Conservation (phyloP, 371 early-diverging fungal genomes). For the Coemansia sp. region DNA sequence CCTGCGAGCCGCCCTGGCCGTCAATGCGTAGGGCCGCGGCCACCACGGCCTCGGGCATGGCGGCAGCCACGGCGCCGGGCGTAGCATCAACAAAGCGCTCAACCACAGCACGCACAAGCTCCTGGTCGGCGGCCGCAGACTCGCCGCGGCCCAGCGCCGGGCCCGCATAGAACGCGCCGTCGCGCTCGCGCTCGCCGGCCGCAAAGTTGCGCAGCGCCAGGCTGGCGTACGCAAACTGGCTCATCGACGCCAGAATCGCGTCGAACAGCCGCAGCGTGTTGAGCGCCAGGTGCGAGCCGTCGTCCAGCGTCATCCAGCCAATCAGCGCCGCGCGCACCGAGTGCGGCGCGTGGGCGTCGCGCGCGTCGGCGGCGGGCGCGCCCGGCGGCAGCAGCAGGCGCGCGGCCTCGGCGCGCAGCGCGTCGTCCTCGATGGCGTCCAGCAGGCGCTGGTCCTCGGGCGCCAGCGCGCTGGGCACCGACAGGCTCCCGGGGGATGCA, state of each 20-base stretch:
- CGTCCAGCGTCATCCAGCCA: conserved; percentile 40
- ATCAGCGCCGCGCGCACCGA: conserved; percentile 34
- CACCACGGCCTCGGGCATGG: conserved; percentile 46
- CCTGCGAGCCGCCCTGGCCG: too few relatives aligned
- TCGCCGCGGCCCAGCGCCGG: conserved; percentile 49
- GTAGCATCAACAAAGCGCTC: conserved; percentile 46
- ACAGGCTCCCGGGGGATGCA: not conserved
- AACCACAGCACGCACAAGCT: conserved; percentile 43
- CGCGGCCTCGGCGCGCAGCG: conserved; percentile 40
- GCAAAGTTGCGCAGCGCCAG: conserved; percentile 62
- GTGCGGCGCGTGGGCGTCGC: not conserved
- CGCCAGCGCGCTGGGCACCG: conserved; percentile 11
- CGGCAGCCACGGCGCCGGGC: conserved; percentile 31
- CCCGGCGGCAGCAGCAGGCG: conserved; percentile 33
- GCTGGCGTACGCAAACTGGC: conserved; percentile 64
- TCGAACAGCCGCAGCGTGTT: conserved; percentile 64
- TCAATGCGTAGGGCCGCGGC: conserved; percentile 33
- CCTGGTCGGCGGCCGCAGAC: conserved; percentile 44
- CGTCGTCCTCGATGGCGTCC: conserved; percentile 43
- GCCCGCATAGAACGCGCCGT: conserved; percentile 15
- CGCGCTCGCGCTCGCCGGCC: not conserved
- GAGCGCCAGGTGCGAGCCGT: conserved; percentile 56
- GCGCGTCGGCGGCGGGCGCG: not conserved
- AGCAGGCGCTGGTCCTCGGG: conserved; percentile 45
- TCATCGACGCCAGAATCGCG: conserved; percentile 62